phyloP scores from a whole-genome alignment of 495 filamentous ascomycete genomes.

The Cetradonia linearis region DNA sequence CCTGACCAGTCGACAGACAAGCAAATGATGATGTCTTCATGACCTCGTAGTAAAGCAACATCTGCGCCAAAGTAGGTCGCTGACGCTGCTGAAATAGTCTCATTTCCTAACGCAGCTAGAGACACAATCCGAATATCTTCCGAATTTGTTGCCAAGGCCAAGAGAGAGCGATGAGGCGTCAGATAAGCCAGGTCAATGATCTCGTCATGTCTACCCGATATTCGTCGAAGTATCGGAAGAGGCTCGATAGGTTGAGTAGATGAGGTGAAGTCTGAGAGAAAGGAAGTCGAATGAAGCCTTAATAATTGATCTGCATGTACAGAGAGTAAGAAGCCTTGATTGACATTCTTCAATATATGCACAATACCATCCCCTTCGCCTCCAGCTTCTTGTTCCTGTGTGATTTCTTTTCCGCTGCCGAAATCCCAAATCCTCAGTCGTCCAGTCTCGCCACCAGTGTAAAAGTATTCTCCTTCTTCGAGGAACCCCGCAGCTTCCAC shows the following conservation, averaged over 20 bases:
- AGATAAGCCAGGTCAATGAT: slow-evolving; percentile 88
- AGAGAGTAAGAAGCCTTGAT: slow-evolving; percentile 59
- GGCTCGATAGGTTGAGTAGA: slow-evolving; percentile 33
- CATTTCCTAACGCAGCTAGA: slow-evolving; percentile 35
- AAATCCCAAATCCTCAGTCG: slow-evolving; percentile 73
- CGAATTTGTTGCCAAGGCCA: slow-evolving; percentile 90
- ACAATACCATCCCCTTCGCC: slow-evolving; percentile 70
- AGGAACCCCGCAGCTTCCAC: slow-evolving; percentile 79
- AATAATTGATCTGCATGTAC: slow-evolving; percentile 86
- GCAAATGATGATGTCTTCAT: slow-evolving; percentile 92
- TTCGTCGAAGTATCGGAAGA: slow-evolving; percentile 51
- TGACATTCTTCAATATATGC: slow-evolving; percentile 52
- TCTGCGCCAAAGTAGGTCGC: slow-evolving; percentile 74
- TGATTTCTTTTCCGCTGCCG: slow-evolving; percentile 65
- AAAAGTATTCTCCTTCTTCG: slow-evolving; percentile 54
- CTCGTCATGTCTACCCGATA: slow-evolving; percentile 94
- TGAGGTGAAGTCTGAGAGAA: slow-evolving; percentile 30
- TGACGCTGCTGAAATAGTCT: slow-evolving; percentile 28
- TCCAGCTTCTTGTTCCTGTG: slow-evolving; percentile 52
- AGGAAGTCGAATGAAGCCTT: slow-evolving; percentile 54
- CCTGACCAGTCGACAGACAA: slow-evolving; percentile 93
- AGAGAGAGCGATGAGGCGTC: slow-evolving; percentile 61
- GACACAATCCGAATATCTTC: slow-evolving; percentile 85
- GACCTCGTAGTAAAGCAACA: slow-evolving; percentile 71
- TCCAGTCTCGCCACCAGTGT: slow-evolving; percentile 80